These are phyloP conservation scores for Cucurbita pepo DNA, from an alignment of 306 rosid species.

Conservation along the genomic window DNA sequence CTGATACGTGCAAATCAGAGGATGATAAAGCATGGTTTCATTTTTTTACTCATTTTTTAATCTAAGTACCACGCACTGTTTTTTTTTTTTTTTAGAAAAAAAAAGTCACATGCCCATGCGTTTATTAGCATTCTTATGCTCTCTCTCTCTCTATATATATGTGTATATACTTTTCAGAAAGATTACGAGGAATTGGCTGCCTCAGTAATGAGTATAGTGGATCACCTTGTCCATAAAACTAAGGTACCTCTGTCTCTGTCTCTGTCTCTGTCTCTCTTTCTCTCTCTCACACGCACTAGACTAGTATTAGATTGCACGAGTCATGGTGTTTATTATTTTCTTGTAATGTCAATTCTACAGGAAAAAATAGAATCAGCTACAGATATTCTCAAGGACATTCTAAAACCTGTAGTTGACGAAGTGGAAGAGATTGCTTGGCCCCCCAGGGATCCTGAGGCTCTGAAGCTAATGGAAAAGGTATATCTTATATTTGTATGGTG, in stretches of 20 bases:
- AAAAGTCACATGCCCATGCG: neutral
- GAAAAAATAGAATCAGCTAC: conserved; percentile 83
- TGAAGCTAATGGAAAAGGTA: conserved; percentile 57
- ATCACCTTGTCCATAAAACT: conserved; percentile 66
- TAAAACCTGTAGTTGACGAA: conserved; percentile 60
- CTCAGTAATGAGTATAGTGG: conserved; percentile 61
- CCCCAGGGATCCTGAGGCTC: conserved; percentile 65
- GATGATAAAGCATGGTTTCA: conserved; percentile 70
- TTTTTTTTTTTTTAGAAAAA: neutral
- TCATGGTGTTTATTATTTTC: neutral
- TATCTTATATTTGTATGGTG: neutral
- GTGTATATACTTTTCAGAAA: conserved; percentile 34
- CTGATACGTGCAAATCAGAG: conserved; percentile 80
- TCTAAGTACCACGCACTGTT: neutral
- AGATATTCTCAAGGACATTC: conserved; percentile 64
- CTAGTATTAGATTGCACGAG: neutral
- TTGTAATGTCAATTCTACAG: conserved; percentile 21
- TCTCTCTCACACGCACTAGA: neutral
- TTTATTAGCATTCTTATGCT: conserved; percentile 4
- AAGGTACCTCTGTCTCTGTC: conserved; percentile 30
- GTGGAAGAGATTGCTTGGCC: conserved; percentile 84
- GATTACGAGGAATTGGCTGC: conserved; percentile 87
- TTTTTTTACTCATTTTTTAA: conserved; percentile 1
- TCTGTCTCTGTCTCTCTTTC: conserved; percentile 7
- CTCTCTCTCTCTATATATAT: neutral